Conservation (phyloP, 179 eudicot species). For the Beta macrorhiza region DNA sequence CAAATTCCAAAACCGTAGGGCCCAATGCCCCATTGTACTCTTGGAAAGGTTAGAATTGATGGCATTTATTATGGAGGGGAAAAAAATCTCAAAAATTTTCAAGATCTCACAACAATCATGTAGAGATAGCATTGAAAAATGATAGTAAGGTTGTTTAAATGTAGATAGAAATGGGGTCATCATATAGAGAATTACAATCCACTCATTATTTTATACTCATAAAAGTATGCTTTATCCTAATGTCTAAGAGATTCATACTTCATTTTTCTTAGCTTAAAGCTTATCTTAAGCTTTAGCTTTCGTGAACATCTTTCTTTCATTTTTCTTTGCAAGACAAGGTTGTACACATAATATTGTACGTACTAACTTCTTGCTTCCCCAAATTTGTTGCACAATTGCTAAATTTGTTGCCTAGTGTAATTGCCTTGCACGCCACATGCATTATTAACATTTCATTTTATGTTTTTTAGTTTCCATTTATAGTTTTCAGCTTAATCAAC, state of each 20-base stretch:
- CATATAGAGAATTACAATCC: constrained; percentile 9
- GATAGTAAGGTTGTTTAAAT: background rate
- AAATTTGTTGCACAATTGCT: background rate
- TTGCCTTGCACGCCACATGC: constrained; percentile 24
- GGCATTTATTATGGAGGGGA: background rate
- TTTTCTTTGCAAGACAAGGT: background rate
- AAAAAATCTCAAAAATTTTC: background rate
- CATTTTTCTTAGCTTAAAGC: background rate
- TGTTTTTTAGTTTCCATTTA: background rate
- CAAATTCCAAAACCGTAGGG: background rate
- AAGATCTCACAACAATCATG: background rate
- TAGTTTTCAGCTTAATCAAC: too few relatives aligned
- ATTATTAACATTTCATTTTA: background rate
- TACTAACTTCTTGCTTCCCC: background rate
- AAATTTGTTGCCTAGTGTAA: too few relatives aligned
- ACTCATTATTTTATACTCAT: background rate
- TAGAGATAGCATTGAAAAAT: background rate
- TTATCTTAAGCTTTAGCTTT: background rate
- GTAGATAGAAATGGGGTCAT: constrained; percentile 4
- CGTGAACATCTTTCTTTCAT: constrained; percentile 3
- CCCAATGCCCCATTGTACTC: background rate
- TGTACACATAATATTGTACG: too few relatives aligned
- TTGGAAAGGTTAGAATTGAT: background rate
- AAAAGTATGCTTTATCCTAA: constrained; percentile 3
- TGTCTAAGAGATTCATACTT: constrained; percentile 1